phyloP scores from a whole-genome alignment of 176 grass and related monocot genomes.

The Rhynchospora breviuscula region DNA sequence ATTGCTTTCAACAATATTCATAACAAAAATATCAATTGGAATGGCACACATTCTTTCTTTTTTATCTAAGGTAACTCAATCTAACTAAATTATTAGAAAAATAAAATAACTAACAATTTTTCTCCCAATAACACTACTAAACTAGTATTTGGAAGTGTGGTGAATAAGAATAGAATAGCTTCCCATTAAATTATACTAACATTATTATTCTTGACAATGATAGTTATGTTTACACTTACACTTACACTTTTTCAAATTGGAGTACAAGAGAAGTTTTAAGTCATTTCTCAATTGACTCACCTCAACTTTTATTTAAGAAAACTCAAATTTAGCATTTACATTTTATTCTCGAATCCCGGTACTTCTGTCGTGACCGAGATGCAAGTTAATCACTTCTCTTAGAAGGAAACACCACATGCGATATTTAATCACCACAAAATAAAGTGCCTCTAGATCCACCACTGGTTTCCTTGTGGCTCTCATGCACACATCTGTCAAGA shows the following conservation, averaged over 20 bases:
- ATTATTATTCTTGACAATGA: no score
- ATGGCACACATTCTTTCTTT: no score
- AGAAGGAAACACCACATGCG: not conserved
- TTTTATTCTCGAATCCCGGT: not conserved
- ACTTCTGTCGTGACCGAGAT: not conserved
- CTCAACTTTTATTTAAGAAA: not conserved
- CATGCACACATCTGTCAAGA: not conserved
- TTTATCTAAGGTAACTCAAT: no score
- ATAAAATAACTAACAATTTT: no score
- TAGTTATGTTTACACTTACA: not conserved
- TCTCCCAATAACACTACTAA: no score
- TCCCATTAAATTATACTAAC: no score
- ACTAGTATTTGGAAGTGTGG: no score
- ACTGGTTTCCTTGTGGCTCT: not conserved
- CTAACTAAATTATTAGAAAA: no score
- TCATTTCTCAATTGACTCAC: not conserved
- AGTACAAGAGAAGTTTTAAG: not conserved
- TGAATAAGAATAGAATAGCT: no score
- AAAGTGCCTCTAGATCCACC: not conserved
- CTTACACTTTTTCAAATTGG: not conserved
- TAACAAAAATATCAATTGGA: no score
- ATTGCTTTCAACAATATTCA: no score
- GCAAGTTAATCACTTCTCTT: not conserved
- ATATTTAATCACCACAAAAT: conserved; percentile 10
- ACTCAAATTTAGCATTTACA: not conserved